Percentiles rank a stretch among this genome's conserved stretches.
Conservation (phyloP, 2,329 filamentous ascomycete species). For the Monilinia polystroma region DNA sequence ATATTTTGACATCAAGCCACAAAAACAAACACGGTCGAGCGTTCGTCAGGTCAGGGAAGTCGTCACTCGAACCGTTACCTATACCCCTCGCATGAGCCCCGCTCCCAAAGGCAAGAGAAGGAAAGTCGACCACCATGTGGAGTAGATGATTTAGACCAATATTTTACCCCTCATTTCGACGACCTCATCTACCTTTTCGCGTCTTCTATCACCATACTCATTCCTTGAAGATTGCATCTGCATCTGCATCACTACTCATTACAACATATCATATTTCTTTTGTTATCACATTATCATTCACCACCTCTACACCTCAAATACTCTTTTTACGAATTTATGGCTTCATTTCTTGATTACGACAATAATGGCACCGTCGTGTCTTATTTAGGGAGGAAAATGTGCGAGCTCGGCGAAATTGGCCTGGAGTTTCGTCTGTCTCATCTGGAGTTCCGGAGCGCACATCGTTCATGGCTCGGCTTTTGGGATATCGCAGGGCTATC, state of each 20-base stretch:
- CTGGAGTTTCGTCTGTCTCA: constrained; percentile 14
- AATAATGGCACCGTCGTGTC: constrained; percentile 25
- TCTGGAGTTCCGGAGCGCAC: constrained; percentile 21
- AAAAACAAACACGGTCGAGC: constrained; percentile 59
- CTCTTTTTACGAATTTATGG: constrained; percentile 35
- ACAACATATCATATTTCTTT: constrained; percentile 18
- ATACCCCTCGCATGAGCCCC: constrained; percentile 81
- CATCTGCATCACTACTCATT: constrained; percentile 20
- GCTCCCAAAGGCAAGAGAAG: constrained; percentile 91
- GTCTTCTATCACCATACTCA: not conserved
- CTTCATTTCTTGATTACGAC: constrained; percentile 36
- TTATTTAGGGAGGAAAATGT: constrained; percentile 24
- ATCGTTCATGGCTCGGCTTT: constrained; percentile 16
- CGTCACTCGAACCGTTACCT: constrained; percentile 90
- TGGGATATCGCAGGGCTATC: not conserved
- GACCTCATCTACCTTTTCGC: not conserved
- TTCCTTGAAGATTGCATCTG: constrained; percentile 5
- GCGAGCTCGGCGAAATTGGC: constrained; percentile 17
- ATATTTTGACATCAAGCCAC: constrained; percentile 57
- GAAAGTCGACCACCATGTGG: constrained; percentile 52
- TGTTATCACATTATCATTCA: constrained; percentile 2
- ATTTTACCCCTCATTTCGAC: constrained; percentile 11
- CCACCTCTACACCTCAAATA: constrained; percentile 20
- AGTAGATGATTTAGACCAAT: constrained; percentile 41
- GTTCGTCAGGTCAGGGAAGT: constrained; percentile 79